Conservation (phyloP, 176 grass and related monocot species). For the Oryza longistaminata region DNA sequence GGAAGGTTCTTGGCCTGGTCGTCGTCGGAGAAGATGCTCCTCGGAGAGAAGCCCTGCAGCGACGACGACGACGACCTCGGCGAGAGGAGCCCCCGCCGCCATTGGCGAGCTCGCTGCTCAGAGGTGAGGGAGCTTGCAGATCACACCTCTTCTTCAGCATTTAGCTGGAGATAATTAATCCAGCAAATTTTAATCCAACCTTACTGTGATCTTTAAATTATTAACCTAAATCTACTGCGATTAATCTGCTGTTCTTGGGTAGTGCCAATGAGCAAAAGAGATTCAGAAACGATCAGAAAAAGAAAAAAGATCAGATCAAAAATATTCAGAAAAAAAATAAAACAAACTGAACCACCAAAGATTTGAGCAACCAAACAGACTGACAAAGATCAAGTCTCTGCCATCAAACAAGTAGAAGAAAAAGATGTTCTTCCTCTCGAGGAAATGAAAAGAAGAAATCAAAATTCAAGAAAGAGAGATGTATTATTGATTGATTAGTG, state of each 20-base stretch:
- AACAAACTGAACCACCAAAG: neutral
- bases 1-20: conserved; percentile 11
- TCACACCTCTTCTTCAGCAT: conserved; percentile 44
- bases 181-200: neutral
- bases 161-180: neutral
- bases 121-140: neutral
- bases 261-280: too few relatives aligned
- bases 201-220: neutral
- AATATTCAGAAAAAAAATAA: neutral
- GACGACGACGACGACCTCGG: conserved; percentile 36
- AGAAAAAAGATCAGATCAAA: neutral
- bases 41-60: neutral
- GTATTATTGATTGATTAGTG: neutral
- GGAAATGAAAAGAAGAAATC: neutral
- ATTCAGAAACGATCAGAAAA: neutral
- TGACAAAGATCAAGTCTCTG: neutral
- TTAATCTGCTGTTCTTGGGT: neutral
- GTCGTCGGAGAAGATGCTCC: conserved; percentile 11
- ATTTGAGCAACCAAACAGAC: neutral
- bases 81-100: neutral
- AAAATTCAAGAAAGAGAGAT: neutral
- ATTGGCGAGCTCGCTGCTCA: neutral
- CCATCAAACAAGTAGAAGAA: neutral
- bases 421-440: neutral
- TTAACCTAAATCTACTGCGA: neutral